Evolutionary conservation across 331 rosid species (phyloP), one percentile per base, ranked within the genome.

Genomic region (Dryas integrifolia): DNA sequence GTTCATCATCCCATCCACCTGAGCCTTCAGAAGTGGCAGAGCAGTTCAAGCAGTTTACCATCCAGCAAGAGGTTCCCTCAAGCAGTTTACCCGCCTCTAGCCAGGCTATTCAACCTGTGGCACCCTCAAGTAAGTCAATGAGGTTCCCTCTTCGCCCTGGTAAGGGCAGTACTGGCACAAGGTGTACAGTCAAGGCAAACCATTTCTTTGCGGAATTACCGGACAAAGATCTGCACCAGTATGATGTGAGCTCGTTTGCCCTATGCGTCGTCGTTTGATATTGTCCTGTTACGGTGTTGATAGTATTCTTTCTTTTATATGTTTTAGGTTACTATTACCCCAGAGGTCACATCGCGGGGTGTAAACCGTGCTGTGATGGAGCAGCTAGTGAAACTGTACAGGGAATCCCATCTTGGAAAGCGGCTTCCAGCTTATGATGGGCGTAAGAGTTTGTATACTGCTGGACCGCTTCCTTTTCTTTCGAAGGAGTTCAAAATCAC

Each of bases 381-480:
- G 30, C 91, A 92, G 72, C 74, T 95, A 12, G 99, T 95, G 44
- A 85, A 38, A 73, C 70, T 76, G 50, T 92, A 92, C 65, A 80
- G 79, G 16, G 99, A 84, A 35, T 83, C 99, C 46, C 96, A 88
- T 76, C 78, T 95, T 21, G 97, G 97, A 59, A 86, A 60, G 73
- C 82, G 99, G 9, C 98, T 92, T 52, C 99, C 98, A 48, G 99
- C 89, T 4, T 95, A 95, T 84, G 99, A 95, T 83, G 99, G 99
- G 2, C 85, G 99, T 3, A 95, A 95, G 83, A 95, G 99, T 67
- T 86, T 95, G 8, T 95, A 95, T 51, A 95, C 99, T 55, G 98
- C 98, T 47, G 98, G 99, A 7, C 89, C 98, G 0, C 96, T 95
- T 14, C 99, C 99, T 55, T 95, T 95, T 63, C 58, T 60, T 7